Evolutionary conservation across 768 basidiomycete species (phyloP), one percentile per base, ranked within the genome.

Genomic region (Russula lepida): DNA sequence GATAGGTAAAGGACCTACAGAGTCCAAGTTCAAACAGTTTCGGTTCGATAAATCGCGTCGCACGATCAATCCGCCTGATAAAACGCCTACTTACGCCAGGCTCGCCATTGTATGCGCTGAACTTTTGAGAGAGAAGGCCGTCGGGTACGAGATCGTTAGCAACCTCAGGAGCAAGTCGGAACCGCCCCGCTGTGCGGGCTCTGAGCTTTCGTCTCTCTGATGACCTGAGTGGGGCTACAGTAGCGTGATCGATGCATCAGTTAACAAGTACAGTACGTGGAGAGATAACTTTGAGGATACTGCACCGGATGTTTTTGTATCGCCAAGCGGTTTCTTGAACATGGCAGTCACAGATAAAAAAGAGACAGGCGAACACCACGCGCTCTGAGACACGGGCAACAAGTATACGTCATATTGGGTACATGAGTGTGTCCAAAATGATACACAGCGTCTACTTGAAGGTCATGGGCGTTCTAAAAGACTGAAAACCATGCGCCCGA

Each of bases 301-400:
- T 9, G 43, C 62, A 77, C 79, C 80, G 39, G 84, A 86, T 0
- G 87, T 89, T 70, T 91, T 91, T 56, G 83, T 67, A 60, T 81
- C 82, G 53, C 79, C 76, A 7, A 85, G 70, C 11, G 87, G 83
- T 72, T 89, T 91, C 71, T 91, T 90, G 80, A 91, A 91, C 88
- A 89, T 35, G 39, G 49, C 25, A 15, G 37, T 37, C 6, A 21
- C 4, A 27, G 25, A 58, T 32, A 5, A 28, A 33, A 33, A 8
- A 2, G 12, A 33, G 30, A 8, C 15, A 3, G 23, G 30, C 17
- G 21, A 47, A 47, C 35, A 13, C 46, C 25, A 47, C 46, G 46
- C 46, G n/a, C n/a, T n/a, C n/a, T n/a, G n/a, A n/a, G n/a, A n/a
- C n/a, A n/a, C n/a, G n/a, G n/a, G n/a, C n/a, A n/a, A n/a, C n/a